A percentile compares a stretch with the other conserved stretches of the same genome.
phyloP scores from a whole-genome alignment of 75 land plant genomes.

The Selaginella moellendorffii region DNA sequence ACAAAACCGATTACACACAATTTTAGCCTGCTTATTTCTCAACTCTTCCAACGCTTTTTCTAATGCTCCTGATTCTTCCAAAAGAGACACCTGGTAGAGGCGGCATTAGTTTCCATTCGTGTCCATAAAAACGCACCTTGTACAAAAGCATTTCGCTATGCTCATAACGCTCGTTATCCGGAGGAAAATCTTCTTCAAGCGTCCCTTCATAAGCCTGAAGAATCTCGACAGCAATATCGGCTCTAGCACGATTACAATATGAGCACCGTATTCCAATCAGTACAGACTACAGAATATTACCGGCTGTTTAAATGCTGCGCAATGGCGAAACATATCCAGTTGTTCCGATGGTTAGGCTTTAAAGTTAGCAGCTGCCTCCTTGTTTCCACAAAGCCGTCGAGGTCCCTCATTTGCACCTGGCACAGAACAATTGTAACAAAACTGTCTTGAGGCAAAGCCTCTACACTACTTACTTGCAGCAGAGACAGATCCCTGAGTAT shows the following conservation, averaged over 20 bases:
- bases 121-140: slow-evolving; percentile 36
- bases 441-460: no score
- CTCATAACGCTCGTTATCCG: slow-evolving; percentile 78
- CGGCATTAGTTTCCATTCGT: neutral
- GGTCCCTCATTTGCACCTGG: slow-evolving; percentile 98
- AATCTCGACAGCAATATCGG: slow-evolving; percentile 38
- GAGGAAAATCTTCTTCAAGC: slow-evolving; percentile 89
- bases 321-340: slow-evolving; percentile 97
- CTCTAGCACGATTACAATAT: no score
- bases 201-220: slow-evolving; percentile 94
- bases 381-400: slow-evolving; percentile 92
- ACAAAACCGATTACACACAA: slow-evolving; percentile 30
- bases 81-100: slow-evolving; percentile 50
- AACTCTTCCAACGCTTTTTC: slow-evolving; percentile 82
- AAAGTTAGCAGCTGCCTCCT: slow-evolving; percentile 75
- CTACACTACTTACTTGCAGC: slow-evolving; percentile 45
- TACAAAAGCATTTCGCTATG: slow-evolving; percentile 95
- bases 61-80: slow-evolving; percentile 62
- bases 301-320: slow-evolving; percentile 75
- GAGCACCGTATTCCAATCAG: no score
- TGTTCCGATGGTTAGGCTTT: slow-evolving; percentile 95
- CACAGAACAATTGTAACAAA: neutral
- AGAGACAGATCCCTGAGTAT: slow-evolving; percentile 85
- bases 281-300: no score
- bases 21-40: slow-evolving; percentile 56